phyloP scores from a whole-genome alignment of 1,284 basidiomycete species.

The Leccinum subrobustum region DNA sequence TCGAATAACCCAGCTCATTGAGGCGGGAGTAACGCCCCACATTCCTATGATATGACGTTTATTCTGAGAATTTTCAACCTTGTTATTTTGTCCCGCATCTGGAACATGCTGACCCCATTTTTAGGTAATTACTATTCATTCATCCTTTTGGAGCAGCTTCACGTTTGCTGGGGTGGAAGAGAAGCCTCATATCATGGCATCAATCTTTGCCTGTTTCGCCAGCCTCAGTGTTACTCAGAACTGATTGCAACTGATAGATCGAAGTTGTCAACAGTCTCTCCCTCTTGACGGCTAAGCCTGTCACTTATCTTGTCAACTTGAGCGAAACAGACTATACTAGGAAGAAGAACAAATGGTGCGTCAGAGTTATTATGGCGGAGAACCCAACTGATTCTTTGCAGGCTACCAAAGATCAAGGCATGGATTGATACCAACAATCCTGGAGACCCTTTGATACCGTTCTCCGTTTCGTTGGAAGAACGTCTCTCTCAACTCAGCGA shows the following conservation, averaged over 20 bases:
- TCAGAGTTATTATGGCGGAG: background rate
- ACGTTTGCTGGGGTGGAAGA: slow-evolving; percentile 60
- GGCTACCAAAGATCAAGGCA: slow-evolving; percentile 94
- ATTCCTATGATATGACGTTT: slow-evolving; percentile 60
- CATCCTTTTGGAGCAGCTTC: slow-evolving; percentile 49
- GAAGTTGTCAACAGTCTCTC: slow-evolving; percentile 93
- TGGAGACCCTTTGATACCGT: slow-evolving; percentile 94
- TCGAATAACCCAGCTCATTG: slow-evolving; percentile 80
- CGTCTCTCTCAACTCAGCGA: slow-evolving; percentile 68
- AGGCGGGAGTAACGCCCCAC: slow-evolving; percentile 76
- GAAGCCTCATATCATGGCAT: slow-evolving; percentile 65
- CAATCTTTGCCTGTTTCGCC: slow-evolving; percentile 30
- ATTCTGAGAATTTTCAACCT: slow-evolving; percentile 40
- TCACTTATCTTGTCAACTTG: slow-evolving; percentile 98
- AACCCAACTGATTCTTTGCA: slow-evolving; percentile 28
- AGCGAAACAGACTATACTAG: slow-evolving; percentile 94
- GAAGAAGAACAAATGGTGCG: slow-evolving; percentile 98
- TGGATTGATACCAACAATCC: slow-evolving; percentile 99
- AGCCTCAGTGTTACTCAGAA: slow-evolving; percentile 8
- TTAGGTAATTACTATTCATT: slow-evolving; percentile 23
- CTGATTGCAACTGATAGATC: slow-evolving; percentile 56
- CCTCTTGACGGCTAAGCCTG: slow-evolving; percentile 95
- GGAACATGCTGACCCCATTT: slow-evolving; percentile 10
- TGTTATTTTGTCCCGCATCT: background rate
- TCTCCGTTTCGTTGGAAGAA: slow-evolving; percentile 96